Conservation (phyloP, 768 basidiomycete species). For the Trametes sanguinea region DNA sequence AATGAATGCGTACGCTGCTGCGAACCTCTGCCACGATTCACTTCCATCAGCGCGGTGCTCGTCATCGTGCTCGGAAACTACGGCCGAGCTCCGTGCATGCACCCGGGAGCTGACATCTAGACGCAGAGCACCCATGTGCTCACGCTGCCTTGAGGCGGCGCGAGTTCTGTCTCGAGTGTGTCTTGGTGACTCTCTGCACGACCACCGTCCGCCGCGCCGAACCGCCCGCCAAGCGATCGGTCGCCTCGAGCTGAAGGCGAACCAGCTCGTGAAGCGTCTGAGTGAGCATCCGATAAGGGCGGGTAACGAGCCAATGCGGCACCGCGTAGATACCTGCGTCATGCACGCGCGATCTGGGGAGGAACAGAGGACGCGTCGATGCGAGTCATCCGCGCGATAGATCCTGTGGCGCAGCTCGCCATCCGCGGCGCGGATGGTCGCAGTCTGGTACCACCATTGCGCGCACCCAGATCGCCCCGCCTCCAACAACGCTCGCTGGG, state of each 20-base stretch:
- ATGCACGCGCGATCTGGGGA: background rate
- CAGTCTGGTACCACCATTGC: background rate
- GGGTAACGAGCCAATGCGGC: background rate
- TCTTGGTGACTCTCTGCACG: background rate
- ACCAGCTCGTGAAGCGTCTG: background rate
- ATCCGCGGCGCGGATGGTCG: background rate
- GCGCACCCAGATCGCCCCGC: background rate
- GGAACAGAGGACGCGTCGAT: background rate
- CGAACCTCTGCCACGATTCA: constrained; percentile 6
- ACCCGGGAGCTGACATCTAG: background rate
- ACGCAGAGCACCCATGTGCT: constrained; percentile 4
- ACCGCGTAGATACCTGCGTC: background rate
- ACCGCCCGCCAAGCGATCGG: too few species aligned
- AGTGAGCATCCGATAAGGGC: background rate
- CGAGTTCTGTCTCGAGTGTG: background rate
- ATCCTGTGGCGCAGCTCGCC: background rate
- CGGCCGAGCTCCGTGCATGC: background rate
- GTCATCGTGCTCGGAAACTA: background rate
- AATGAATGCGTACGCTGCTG: background rate
- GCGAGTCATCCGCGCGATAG: background rate
- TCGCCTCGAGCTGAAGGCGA: too few species aligned
- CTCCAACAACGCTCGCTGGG: background rate
- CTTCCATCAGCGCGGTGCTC: background rate
- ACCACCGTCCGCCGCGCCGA: background rate
- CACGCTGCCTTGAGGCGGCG: background rate